Percentiles rank a stretch among this genome's conserved stretches.
These are phyloP conservation scores for Gliomastix tumulicola DNA, from an alignment of 2,329 filamentous ascomycete species.

Conservation along the genomic window DNA sequence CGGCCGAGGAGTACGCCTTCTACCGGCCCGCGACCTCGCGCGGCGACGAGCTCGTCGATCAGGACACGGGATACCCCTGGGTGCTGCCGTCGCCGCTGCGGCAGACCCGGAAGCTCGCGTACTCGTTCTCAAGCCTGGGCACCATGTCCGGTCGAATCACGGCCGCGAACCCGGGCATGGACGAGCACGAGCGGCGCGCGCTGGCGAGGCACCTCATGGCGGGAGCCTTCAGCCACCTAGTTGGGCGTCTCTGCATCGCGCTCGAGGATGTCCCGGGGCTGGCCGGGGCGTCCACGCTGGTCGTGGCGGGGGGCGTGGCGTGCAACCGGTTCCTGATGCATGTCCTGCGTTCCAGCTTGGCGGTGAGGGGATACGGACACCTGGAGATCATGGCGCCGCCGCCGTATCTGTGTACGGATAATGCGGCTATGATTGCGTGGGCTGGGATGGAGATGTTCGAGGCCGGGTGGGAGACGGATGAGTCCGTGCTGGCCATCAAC, in stretches of 20 bases:
- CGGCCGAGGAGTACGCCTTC: conserved; percentile 33
- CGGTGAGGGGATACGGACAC: conserved; percentile 56
- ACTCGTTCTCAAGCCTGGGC: conserved; percentile 67
- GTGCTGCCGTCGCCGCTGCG: conserved; percentile 59
- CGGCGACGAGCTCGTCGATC: conserved; percentile 18
- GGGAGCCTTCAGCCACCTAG: conserved; percentile 81
- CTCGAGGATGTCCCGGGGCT: conserved; percentile 31
- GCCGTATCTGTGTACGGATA: conserved; percentile 76
- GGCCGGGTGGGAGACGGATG: conserved; percentile 60
- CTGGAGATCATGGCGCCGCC: conserved; percentile 64
- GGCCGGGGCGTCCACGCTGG: conserved; percentile 51
- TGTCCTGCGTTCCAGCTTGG: conserved; percentile 51
- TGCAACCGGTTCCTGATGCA: conserved; percentile 73
- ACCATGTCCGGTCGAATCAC: conserved; percentile 41
- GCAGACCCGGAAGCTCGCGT: conserved; percentile 50
- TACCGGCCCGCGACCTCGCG: conserved; percentile 31
- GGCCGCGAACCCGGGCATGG: conserved; percentile 34
- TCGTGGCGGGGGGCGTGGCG: conserved; percentile 87
- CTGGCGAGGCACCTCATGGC: conserved; percentile 72
- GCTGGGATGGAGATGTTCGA: conserved; percentile 87
- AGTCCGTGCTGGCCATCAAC: conserved; percentile 52
- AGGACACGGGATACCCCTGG: conserved; percentile 47
- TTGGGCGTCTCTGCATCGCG: conserved; percentile 64
- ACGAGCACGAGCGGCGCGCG: conserved; percentile 52
- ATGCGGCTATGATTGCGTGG: conserved; percentile 98